A percentile compares a stretch with the other conserved stretches of the same genome.
These are phyloP conservation scores for Allium fistulosum DNA, from an alignment of 106 monocot genomes.

Conservation along the genomic window DNA sequence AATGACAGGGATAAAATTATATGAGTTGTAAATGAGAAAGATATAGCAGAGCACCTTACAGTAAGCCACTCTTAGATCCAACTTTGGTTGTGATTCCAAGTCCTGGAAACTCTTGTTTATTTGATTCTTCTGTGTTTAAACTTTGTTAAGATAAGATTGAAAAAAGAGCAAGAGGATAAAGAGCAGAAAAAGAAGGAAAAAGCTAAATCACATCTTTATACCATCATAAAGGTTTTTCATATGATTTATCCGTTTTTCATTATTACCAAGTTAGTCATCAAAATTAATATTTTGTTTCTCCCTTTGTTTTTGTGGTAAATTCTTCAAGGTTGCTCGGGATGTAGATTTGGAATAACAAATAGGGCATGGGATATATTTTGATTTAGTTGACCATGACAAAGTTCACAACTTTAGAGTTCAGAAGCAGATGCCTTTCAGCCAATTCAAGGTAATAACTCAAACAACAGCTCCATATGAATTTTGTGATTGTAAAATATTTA, in stretches of 20 bases:
- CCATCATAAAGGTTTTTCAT: no score
- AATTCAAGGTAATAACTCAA: no score
- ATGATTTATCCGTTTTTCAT: no score
- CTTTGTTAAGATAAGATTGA: slow-evolving; percentile 53
- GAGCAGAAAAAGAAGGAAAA: no score
- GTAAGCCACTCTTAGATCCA: slow-evolving; percentile 21
- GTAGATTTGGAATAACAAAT: slow-evolving; percentile 84
- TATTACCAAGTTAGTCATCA: no score
- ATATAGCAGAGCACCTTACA: slow-evolving; percentile 93
- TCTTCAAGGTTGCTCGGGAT: no score
- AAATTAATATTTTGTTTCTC: background rate
- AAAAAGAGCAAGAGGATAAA: no score
- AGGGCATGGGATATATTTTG: slow-evolving; percentile 92
- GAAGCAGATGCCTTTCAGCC: no score
- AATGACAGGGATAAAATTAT: slow-evolving; percentile 96
- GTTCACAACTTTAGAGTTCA: slow-evolving; percentile 89
- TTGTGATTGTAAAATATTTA: no score
- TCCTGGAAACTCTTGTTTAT: background rate
- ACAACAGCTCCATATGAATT: no score
- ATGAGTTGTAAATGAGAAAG: slow-evolving; percentile 97
- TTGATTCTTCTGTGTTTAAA: background rate
- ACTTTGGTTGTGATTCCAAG: background rate
- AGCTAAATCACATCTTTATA: no score
- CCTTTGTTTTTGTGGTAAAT: background rate
- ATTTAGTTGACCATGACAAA: slow-evolving; percentile 96